Conservation (phyloP, 1,284 basidiomycete species). For the Rhizoctonia solani region DNA sequence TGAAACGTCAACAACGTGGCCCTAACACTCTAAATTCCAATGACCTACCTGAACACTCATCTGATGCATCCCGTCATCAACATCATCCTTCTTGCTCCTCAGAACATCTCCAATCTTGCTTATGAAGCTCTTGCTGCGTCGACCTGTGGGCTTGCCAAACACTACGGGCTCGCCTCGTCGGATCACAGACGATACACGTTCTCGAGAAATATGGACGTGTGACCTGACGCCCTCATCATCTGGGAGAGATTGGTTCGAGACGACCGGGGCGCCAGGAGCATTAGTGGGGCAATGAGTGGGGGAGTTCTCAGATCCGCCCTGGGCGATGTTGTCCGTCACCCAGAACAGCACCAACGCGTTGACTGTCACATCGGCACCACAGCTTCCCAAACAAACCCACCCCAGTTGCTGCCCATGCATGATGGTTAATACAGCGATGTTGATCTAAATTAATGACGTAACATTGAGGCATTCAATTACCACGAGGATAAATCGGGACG, state of each 20-base stretch:
- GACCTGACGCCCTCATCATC: neutral
- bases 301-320: conserved; percentile 1
- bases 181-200: neutral
- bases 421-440: conserved; percentile 55
- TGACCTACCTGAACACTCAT: conserved; percentile 31
- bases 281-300: conserved; percentile 6
- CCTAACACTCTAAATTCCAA: neutral
- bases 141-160: neutral
- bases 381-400: conserved; percentile 59
- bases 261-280: neutral
- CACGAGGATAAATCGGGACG: conserved; percentile 1
- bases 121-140: neutral
- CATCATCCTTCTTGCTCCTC: neutral
- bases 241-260: conserved; percentile 13
- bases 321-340: conserved; percentile 43
- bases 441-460: conserved; percentile 46
- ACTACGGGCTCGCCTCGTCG: conserved; percentile 2
- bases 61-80: conserved; percentile 7
- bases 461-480: neutral
- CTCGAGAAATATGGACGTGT: neutral
- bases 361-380: conserved; percentile 55
- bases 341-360: conserved; percentile 52
- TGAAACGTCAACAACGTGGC: neutral
- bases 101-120: conserved; percentile 19
- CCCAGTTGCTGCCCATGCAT: conserved; percentile 56